These are phyloP conservation scores for Flaveria trinervia DNA, from an alignment of 129 eudicot genomes.

Conservation along the genomic window DNA sequence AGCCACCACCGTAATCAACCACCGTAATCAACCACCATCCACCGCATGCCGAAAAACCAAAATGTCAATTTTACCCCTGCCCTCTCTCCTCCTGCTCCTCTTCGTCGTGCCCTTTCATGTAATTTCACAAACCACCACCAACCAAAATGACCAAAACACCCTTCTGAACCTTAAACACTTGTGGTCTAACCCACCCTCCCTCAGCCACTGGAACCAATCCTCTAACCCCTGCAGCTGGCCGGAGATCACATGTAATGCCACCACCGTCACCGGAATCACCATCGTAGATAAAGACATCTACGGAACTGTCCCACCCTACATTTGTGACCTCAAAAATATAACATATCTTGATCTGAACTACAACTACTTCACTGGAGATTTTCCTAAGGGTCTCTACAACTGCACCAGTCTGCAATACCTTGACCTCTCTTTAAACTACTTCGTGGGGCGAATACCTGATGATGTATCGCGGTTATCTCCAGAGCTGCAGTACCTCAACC, in stretches of 20 bases:
- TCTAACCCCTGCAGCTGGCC: conserved; percentile 67
- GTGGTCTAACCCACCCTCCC: conserved; percentile 48
- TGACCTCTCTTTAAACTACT: conserved; percentile 55
- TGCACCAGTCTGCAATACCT: conserved; percentile 57
- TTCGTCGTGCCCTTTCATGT: conserved; percentile 41
- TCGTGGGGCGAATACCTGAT: conserved; percentile 52
- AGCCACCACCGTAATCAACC: conserved; percentile 25
- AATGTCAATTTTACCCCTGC: conserved; percentile 26
- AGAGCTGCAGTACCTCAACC: conserved; percentile 35
- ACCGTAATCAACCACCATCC: conserved; percentile 16
- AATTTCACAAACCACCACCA: conserved; percentile 41
- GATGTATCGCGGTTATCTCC: conserved; percentile 48
- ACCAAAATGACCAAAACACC: conserved; percentile 42
- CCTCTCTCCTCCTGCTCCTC: conserved; percentile 31
- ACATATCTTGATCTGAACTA: conserved; percentile 42
- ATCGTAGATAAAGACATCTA: conserved; percentile 27
- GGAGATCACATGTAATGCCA: conserved; percentile 53
- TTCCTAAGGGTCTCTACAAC: conserved; percentile 57
- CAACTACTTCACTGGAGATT: conserved; percentile 48
- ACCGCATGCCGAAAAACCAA: neutral
- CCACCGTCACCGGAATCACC: conserved; percentile 40
- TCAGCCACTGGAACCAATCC: conserved; percentile 55
- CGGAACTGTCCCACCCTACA: conserved; percentile 45
- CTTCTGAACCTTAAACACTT: conserved; percentile 50
- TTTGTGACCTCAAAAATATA: conserved; percentile 64